These are phyloP conservation scores for Samsoniella hepiali DNA, from an alignment of 2,329 filamentous ascomycete genomes.

Conservation along the genomic window DNA sequence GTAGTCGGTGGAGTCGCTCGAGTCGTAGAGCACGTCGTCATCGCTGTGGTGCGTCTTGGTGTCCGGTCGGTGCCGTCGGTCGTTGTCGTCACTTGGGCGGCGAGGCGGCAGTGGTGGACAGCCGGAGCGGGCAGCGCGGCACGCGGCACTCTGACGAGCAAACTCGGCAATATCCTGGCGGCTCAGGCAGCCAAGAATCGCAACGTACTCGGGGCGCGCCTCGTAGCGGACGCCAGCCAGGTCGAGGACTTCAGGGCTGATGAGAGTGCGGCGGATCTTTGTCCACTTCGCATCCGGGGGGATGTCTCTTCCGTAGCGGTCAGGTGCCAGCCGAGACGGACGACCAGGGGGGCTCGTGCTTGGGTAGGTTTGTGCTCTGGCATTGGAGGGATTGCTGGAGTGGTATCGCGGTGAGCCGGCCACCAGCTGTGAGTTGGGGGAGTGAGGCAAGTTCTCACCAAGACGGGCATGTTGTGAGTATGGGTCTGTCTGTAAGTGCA, in stretches of 20 bases:
- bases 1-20: slow-evolving; percentile 32
- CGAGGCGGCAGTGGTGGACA: slow-evolving; percentile 3
- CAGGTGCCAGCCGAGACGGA: slow-evolving; percentile 48
- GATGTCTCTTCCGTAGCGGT: slow-evolving; percentile 55
- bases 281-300: slow-evolving; percentile 58
- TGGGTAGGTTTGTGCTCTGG: neutral
- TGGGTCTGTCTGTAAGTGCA: slow-evolving; percentile 35
- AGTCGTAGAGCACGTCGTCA: slow-evolving; percentile 30
- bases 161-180: slow-evolving; percentile 51
- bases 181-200: slow-evolving; percentile 53
- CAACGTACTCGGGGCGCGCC: slow-evolving; percentile 58
- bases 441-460: slow-evolving; percentile 33
- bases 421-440: slow-evolving; percentile 30
- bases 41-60: slow-evolving; percentile 33
- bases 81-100: slow-evolving; percentile 1
- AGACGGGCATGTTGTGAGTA: slow-evolving; percentile 30
- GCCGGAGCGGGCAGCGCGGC: slow-evolving; percentile 39
- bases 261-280: slow-evolving; percentile 50
- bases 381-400: slow-evolving; percentile 38
- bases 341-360: slow-evolving; percentile 18
- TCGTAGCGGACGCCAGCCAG: slow-evolving; percentile 57
- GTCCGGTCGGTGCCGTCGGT: slow-evolving; percentile 26
- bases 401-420: slow-evolving; percentile 41
- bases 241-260: slow-evolving; percentile 57
- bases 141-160: slow-evolving; percentile 47